These are phyloP conservation scores for Myriosclerotinia curreyana DNA, from an alignment of 2,329 filamentous ascomycete genomes.

Conservation along the genomic window DNA sequence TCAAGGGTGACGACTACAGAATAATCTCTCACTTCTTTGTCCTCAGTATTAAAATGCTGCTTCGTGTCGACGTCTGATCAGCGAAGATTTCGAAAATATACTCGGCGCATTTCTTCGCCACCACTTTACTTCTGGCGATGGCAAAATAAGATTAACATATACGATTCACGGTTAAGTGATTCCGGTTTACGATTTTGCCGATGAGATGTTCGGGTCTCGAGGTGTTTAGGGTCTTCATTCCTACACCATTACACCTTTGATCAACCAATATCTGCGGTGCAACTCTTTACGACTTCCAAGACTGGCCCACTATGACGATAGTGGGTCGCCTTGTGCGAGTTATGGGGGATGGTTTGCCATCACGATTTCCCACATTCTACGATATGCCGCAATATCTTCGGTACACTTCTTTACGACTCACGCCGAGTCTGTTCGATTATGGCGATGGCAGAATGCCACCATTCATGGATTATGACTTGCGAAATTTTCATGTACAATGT, in stretches of 20 bases:
- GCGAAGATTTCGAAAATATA: background rate
- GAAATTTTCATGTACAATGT: background rate
- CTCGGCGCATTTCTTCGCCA: background rate
- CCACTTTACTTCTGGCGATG: background rate
- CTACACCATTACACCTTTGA: rapidly evolving
- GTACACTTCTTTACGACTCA: no score
- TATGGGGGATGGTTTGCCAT: background rate
- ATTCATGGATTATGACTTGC: background rate
- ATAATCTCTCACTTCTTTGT: background rate
- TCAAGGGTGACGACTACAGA: background rate
- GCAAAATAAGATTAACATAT: background rate
- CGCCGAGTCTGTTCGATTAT: background rate
- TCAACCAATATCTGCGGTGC: background rate
- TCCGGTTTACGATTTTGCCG: background rate
- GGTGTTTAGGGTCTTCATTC: background rate
- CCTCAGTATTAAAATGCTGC: background rate
- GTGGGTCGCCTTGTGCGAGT: background rate
- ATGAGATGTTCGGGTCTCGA: background rate
- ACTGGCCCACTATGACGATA: background rate
- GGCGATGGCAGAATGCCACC: background rate
- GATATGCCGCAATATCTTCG: background rate
- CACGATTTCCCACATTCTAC: background rate
- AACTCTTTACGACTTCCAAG: background rate
- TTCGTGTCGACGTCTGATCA: background rate
- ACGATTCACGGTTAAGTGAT: background rate